These are phyloP conservation scores for Leptoxyphium fumago DNA, from an alignment of 2,329 filamentous ascomycete genomes.

Conservation along the genomic window DNA sequence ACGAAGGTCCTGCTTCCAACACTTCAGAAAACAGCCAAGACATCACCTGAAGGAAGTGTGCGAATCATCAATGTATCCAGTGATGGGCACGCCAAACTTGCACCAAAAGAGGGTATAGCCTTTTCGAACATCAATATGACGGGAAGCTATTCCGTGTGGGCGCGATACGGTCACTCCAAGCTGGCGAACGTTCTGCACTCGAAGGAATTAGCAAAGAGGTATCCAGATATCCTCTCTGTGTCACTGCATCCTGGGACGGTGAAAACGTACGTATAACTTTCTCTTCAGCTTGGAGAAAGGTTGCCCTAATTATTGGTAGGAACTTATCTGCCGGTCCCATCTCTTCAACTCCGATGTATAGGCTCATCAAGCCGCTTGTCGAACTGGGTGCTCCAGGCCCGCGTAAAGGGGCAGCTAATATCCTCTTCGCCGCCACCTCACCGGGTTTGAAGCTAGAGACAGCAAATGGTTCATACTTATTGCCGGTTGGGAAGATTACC, in stretches of 20 bases:
- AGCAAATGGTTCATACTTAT: too few relatives aligned
- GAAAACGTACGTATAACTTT: constrained; percentile 31
- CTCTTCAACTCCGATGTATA: too few relatives aligned
- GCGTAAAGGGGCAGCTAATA: too few relatives aligned
- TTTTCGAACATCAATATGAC: constrained; percentile 13
- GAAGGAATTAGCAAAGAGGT: constrained; percentile 25
- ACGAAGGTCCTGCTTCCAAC: constrained; percentile 26
- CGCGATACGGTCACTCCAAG: constrained; percentile 35
- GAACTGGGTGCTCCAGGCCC: too few relatives aligned
- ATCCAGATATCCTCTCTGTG: constrained; percentile 31
- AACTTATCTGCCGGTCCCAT: too few relatives aligned
- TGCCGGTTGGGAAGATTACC: too few relatives aligned
- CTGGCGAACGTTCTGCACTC: constrained; percentile 36
- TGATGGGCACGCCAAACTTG: constrained; percentile 8
- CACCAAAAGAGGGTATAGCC: constrained; percentile 16
- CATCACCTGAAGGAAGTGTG: constrained; percentile 27
- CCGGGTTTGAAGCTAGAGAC: too few relatives aligned
- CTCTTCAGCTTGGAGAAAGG: too few relatives aligned
- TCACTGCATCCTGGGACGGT: constrained; percentile 37
- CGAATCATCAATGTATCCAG: constrained; percentile 30
- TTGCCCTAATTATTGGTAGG: too few relatives aligned
- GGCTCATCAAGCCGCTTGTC: too few relatives aligned
- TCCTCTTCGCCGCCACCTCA: too few relatives aligned
- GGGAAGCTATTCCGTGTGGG: constrained; percentile 13
- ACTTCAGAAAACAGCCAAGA: constrained; percentile 26